Evolutionary conservation across 768 basidiomycete genomes (phyloP).

Genomic region (Austroboletus festivus): DNA sequence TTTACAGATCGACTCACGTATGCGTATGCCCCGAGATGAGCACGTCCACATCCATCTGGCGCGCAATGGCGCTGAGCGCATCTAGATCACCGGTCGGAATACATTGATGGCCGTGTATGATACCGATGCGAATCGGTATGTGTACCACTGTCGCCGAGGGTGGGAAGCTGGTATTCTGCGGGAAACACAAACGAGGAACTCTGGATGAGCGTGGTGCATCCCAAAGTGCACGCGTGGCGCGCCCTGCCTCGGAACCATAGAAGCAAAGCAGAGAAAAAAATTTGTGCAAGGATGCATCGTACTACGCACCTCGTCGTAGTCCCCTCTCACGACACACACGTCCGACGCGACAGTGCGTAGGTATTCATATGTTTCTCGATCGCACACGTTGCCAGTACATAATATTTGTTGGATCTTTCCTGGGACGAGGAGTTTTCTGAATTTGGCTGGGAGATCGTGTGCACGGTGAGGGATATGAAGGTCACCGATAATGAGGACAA

Average conservation of each 20-base stretch:
- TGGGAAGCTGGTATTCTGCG: constrained; percentile 68
- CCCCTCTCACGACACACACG: constrained; percentile 87
- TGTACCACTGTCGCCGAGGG: constrained; percentile 78
- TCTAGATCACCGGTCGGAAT: constrained; percentile 91
- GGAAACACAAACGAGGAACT: neutral
- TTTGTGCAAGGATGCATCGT: too few species aligned
- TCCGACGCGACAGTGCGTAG: constrained; percentile 91
- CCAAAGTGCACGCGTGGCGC: too few species aligned
- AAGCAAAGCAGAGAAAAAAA: too few species aligned
- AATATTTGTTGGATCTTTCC: constrained; percentile 98
- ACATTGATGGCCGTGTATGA: constrained; percentile 92
- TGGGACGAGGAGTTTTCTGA: constrained; percentile 92
- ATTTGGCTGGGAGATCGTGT: constrained; percentile 92
- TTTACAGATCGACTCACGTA: constrained; percentile 52
- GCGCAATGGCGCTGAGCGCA: constrained; percentile 79
- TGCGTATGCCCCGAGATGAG: constrained; percentile 93
- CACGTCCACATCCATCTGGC: constrained; percentile 98
- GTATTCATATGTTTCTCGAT: constrained; percentile 97
- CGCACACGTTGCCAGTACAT: constrained; percentile 96
- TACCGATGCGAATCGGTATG: constrained; percentile 83
- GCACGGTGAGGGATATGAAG: constrained; percentile 89
- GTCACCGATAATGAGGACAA: constrained; percentile 96
- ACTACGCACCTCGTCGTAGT: constrained; percentile 88
- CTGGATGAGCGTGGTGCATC: too few species aligned
- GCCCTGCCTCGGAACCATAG: too few species aligned